Evolutionary conservation across 805 yeast genomes (phyloP).

Genomic region (Candida insectalens): DNA sequence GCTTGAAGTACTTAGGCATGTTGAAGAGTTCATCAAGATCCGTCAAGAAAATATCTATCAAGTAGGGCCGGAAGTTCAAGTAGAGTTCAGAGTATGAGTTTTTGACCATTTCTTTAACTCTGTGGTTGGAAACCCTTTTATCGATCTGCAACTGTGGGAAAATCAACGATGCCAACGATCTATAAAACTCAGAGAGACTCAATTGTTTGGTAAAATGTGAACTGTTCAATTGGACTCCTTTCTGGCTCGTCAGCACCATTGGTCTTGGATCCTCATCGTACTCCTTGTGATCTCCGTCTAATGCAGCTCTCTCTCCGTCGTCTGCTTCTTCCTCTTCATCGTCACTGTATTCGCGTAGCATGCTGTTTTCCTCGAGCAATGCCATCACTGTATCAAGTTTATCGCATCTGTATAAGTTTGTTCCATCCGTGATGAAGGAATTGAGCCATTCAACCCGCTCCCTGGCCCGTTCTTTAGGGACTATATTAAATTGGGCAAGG

Average conservation of each 20-base stretch:
- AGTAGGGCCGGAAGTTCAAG: constrained; percentile 13
- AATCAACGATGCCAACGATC: constrained; percentile 8
- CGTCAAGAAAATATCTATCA: constrained; percentile 10
- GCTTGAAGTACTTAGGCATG: constrained; percentile 13
- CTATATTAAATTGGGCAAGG: constrained; percentile 8
- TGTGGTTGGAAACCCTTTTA: neutral
- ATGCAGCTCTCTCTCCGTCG: neutral
- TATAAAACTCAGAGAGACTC: constrained; percentile 10
- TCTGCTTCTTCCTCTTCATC: constrained; percentile 6
- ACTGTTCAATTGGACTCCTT: constrained; percentile 8
- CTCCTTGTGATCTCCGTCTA: neutral
- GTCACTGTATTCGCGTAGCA: constrained; percentile 5
- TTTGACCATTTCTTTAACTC: constrained; percentile 1
- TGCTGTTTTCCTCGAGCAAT: constrained; percentile 2
- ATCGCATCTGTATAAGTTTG: constrained; percentile 11
- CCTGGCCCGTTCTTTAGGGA: constrained; percentile 7
- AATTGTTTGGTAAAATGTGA: constrained; percentile 8
- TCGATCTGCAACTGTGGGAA: constrained; percentile 11
- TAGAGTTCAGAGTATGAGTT: constrained; percentile 7
- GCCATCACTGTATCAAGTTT: constrained; percentile 6
- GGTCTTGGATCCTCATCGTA: neutral
- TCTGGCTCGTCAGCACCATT: constrained; percentile 3
- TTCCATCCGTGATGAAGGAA: constrained; percentile 16
- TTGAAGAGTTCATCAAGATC: constrained; percentile 13
- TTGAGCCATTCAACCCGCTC: constrained; percentile 13